Percentiles rank a stretch among this genome's conserved stretches.
These are phyloP conservation scores for Aphanomyces stellatus DNA, from an alignment of 352 stramenopile species.

Conservation along the genomic window DNA sequence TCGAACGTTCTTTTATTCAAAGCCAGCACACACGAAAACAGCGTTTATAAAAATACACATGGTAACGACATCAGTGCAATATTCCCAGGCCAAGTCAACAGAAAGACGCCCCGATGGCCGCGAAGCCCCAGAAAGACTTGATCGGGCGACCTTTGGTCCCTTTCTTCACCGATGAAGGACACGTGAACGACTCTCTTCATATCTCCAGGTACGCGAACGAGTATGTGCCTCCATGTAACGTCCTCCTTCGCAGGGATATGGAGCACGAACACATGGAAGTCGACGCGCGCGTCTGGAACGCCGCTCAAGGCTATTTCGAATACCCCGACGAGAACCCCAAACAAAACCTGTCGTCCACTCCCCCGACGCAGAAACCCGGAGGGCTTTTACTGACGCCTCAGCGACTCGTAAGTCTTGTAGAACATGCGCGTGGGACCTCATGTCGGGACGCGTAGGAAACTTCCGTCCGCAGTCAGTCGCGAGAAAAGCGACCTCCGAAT, in stretches of 20 bases:
- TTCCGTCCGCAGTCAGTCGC: slow-evolving; percentile 13
- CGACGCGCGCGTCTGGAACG: slow-evolving; percentile 78
- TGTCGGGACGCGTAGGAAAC: not conserved
- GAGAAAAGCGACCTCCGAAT: not conserved
- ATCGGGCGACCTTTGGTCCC: slow-evolving; percentile 63
- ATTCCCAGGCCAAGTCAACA: not conserved
- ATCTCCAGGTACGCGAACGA: slow-evolving; percentile 28
- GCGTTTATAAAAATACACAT: not conserved
- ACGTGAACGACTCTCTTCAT: slow-evolving; percentile 56
- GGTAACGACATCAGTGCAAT: not conserved
- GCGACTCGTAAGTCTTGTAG: slow-evolving; percentile 2
- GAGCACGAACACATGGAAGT: slow-evolving; percentile 51
- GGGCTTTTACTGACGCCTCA: slow-evolving; percentile 17
- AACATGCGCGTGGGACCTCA: not conserved
- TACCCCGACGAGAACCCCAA: slow-evolving; percentile 33
- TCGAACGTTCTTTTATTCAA: not conserved
- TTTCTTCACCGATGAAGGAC: slow-evolving; percentile 65
- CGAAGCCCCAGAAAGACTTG: slow-evolving; percentile 22
- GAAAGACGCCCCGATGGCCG: not conserved
- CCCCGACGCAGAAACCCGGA: not conserved
- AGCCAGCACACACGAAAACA: not conserved
- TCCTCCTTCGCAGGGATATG: not conserved
- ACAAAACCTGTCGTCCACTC: not conserved
- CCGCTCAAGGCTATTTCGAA: slow-evolving; percentile 74
- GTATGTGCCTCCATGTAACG: too few relatives aligned